Evolutionary conservation across 805 yeast species (phyloP).

Genomic region (Monosporozyma siamensis): DNA sequence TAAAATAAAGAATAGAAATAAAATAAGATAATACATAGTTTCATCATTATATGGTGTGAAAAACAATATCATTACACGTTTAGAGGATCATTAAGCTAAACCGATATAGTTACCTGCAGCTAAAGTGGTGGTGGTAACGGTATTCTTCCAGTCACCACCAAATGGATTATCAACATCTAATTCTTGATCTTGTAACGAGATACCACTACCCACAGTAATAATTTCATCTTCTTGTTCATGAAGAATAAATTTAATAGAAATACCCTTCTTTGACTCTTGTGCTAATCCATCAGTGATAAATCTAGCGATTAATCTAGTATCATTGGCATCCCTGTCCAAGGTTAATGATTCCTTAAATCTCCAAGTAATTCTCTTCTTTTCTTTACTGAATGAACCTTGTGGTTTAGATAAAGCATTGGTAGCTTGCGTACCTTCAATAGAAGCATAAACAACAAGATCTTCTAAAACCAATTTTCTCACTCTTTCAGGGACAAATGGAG

Average conservation of each 20-base stretch:
- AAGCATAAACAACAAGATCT: slow-evolving; percentile 36
- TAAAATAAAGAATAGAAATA: not conserved
- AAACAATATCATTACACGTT: slow-evolving; percentile 1
- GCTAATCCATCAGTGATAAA: slow-evolving; percentile 69
- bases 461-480: slow-evolving; percentile 29
- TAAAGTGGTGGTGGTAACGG: slow-evolving; percentile 28
- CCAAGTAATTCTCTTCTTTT: slow-evolving; percentile 82
- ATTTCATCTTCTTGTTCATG: slow-evolving; percentile 16
- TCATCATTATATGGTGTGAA: not conserved
- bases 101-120: slow-evolving; percentile 34
- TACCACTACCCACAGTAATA: slow-evolving; percentile 40
- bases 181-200: slow-evolving; percentile 33
- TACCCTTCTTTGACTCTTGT: slow-evolving; percentile 64
- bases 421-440: slow-evolving; percentile 56
- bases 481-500: slow-evolving; percentile 29
- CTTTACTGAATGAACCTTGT: slow-evolving; percentile 82
- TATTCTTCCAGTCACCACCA: slow-evolving; percentile 30
- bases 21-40: not conserved
- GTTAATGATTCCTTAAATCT: slow-evolving; percentile 41
- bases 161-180: slow-evolving; percentile 33
- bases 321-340: slow-evolving; percentile 35
- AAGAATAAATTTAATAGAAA: slow-evolving; percentile 56
- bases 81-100: slow-evolving; percentile 12
- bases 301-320: slow-evolving; percentile 70
- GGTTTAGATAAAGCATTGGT: slow-evolving; percentile 82